Evolutionary conservation across 1,284 basidiomycete species (phyloP).

Genomic region (Cryptococcus amylolentus): DNA sequence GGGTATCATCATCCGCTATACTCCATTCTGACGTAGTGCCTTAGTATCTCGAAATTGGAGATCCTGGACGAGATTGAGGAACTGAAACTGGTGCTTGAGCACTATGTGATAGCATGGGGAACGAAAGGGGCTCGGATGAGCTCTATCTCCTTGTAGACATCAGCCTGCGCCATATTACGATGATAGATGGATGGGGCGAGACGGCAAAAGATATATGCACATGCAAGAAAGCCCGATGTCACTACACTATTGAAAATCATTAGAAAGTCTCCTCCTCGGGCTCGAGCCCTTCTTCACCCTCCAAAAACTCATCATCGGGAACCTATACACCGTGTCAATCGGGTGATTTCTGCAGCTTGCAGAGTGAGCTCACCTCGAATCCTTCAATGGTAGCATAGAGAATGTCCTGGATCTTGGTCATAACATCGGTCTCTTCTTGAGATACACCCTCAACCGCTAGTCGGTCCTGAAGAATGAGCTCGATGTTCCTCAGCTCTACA

Average conservation of each 20-base stretch:
- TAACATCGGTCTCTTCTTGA: conserved; percentile 63
- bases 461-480: conserved; percentile 81
- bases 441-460: conserved; percentile 60
- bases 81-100: conserved; percentile 75
- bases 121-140: conserved; percentile 29
- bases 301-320: conserved; percentile 38
- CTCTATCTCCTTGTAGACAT: conserved; percentile 4
- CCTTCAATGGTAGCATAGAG: conserved; percentile 91
- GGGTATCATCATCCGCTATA: background rate
- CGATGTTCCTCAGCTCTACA: conserved; percentile 82
- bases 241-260: background rate
- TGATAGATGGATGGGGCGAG: background rate
- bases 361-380: conserved; percentile 61
- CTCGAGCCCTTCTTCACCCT: conserved; percentile 52
- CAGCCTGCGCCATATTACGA: background rate
- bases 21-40: background rate
- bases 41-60: conserved; percentile 71
- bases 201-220: background rate
- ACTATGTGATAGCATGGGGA: conserved; percentile 83
- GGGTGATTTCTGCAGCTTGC: background rate
- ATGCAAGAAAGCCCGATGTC: background rate
- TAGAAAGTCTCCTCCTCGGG: conserved; percentile 59
- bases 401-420: conserved; percentile 86
- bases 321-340: conserved; percentile 16
- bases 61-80: conserved; percentile 89